These are phyloP conservation scores for Phytophthora ohioensis DNA, from an alignment of 352 stramenopile species.

Conservation along the genomic window DNA sequence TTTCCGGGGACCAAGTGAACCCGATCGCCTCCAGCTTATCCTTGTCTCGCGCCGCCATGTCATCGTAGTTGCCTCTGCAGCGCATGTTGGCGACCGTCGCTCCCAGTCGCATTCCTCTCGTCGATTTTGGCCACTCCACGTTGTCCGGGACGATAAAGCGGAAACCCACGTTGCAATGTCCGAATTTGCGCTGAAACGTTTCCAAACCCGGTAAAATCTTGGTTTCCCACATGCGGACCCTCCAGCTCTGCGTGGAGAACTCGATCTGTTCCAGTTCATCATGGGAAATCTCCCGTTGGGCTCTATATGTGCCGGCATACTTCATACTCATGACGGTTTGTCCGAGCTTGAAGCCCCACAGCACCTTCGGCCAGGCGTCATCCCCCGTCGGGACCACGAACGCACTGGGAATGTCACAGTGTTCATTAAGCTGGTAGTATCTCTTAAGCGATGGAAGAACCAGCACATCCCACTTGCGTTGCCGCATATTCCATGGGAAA, in stretches of 20 bases:
- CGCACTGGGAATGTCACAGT: constrained; percentile 39
- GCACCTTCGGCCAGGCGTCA: constrained; percentile 37
- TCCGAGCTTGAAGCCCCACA: constrained; percentile 53
- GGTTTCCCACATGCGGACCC: constrained; percentile 25
- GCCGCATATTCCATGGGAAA: constrained; percentile 53
- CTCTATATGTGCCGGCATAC: constrained; percentile 24
- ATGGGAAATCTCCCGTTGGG: constrained; percentile 9
- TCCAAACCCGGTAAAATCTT: constrained; percentile 40
- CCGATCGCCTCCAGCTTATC: constrained; percentile 56
- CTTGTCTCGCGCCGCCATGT: constrained; percentile 41
- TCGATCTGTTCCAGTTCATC: constrained; percentile 26
- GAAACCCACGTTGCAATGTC: constrained; percentile 41
- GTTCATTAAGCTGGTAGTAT: constrained; percentile 44
- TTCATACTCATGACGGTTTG: constrained; percentile 54
- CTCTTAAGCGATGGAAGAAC: constrained; percentile 49
- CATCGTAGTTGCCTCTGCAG: constrained; percentile 46
- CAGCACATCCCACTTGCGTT: constrained; percentile 48
- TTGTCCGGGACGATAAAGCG: constrained; percentile 35
- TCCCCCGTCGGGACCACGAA: constrained; percentile 46
- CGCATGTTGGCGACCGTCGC: constrained; percentile 43
- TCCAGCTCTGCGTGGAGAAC: constrained; percentile 21
- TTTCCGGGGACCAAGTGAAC: constrained; percentile 60
- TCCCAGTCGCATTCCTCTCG: constrained; percentile 28
- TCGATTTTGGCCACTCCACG: constrained; percentile 22
- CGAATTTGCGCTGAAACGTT: constrained; percentile 25